Evolutionary conservation across 2,329 filamentous ascomycete species (phyloP).

Genomic region (Myriosclerotinia duriaeana): DNA sequence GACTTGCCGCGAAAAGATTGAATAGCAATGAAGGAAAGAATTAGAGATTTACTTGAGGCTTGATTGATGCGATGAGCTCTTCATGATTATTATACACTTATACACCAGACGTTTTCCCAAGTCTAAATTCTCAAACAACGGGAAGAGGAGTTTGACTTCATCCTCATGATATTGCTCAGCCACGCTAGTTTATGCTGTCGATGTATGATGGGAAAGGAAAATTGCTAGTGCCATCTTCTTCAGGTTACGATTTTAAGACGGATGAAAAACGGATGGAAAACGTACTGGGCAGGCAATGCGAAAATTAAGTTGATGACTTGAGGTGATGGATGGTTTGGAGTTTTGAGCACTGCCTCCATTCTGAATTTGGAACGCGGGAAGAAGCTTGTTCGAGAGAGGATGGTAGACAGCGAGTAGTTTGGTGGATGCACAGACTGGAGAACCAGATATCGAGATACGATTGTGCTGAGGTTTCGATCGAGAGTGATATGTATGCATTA

Average conservation of each 20-base stretch:
- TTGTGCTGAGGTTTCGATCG: too few relatives aligned
- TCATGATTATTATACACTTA: not conserved
- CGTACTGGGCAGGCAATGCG: not conserved
- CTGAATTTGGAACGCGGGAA: not conserved
- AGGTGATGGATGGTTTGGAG: conserved; percentile 10
- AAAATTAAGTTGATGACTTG: not conserved
- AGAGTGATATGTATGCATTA: too few relatives aligned
- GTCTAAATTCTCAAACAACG: not conserved
- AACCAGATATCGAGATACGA: too few relatives aligned
- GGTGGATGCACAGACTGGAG: not conserved
- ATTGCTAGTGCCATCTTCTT: not conserved
- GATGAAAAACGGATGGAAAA: too few relatives aligned
- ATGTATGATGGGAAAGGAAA: not conserved
- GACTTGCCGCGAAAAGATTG: not conserved
- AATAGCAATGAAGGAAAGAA: conserved; percentile 1
- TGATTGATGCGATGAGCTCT: not conserved
- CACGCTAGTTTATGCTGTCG: not conserved
- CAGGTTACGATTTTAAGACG: not conserved
- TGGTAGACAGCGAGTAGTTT: too few relatives aligned
- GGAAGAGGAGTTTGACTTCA: conserved; percentile 1
- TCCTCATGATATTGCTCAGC: not conserved
- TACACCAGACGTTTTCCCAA: not conserved
- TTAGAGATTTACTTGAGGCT: not conserved
- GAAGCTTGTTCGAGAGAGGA: not conserved
- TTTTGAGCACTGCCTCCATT: not conserved